A percentile compares a stretch with the other conserved stretches of the same genome.
Evolutionary conservation across 2,329 filamentous ascomycete genomes (phyloP).

Genomic region (Botrytis tulipae): DNA sequence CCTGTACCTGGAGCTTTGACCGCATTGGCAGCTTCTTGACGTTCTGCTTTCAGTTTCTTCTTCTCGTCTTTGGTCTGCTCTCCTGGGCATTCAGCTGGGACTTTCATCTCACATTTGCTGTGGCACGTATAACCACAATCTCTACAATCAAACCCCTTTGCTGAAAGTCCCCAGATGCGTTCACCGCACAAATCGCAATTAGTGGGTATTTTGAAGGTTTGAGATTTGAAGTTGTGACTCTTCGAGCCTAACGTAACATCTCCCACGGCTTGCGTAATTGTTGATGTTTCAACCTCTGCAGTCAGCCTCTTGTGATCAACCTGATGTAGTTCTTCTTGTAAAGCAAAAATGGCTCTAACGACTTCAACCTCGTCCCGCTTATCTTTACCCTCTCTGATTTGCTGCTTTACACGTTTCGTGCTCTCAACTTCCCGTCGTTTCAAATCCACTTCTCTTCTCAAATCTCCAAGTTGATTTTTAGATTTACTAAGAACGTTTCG

Average conservation of each 20-base stretch:
- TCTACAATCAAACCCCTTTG: constrained; percentile 93
- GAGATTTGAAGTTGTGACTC: constrained; percentile 97
- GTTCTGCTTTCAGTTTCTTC: constrained; percentile 86
- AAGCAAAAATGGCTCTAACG: constrained; percentile 75
- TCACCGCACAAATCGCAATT: constrained; percentile 97
- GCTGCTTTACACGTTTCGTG: constrained; percentile 69
- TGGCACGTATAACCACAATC: constrained; percentile 98
- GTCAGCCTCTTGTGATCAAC: constrained; percentile 80
- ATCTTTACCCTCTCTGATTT: constrained; percentile 78
- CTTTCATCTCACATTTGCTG: constrained; percentile 99
- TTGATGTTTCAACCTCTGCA: constrained; percentile 88
- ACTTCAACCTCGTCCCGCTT: constrained; percentile 86
- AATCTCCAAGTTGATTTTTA: constrained; percentile 76
- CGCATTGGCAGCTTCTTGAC: constrained; percentile 72
- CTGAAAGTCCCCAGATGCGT: constrained; percentile 93
- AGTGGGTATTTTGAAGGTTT: constrained; percentile 98
- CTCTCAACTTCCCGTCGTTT: constrained; percentile 83
- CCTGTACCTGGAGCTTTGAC: constrained; percentile 30
- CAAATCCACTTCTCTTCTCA: constrained; percentile 80
- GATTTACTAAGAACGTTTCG: constrained; percentile 91
- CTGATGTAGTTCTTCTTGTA: constrained; percentile 83
- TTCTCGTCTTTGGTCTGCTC: constrained; percentile 92
- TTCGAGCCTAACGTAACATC: constrained; percentile 90
- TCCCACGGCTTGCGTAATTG: constrained; percentile 86
- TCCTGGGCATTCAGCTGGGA: constrained; percentile 90